Percentiles rank a stretch among this genome's conserved stretches.
These are phyloP conservation scores for Cryptococcus floricola DNA, from an alignment of 1,284 basidiomycete species.

Conservation along the genomic window DNA sequence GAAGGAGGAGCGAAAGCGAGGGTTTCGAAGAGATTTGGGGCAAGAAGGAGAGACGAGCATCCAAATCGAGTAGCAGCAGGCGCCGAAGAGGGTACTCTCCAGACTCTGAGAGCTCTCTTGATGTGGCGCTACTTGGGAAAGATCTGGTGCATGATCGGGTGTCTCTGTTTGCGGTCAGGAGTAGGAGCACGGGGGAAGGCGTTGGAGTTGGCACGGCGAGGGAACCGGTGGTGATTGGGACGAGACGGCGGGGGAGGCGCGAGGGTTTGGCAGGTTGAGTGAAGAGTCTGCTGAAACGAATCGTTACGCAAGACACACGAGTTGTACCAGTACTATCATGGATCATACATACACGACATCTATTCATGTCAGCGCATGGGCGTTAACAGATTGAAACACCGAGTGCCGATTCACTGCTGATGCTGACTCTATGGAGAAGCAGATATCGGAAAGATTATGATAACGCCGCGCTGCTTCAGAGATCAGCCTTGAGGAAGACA, in stretches of 20 bases:
- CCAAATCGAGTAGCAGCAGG: not conserved
- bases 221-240: conserved; percentile 24
- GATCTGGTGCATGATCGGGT: not conserved
- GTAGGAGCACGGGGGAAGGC: conserved; percentile 1
- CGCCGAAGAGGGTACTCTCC: not conserved
- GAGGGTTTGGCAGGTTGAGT: not conserved
- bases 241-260: conserved; percentile 14
- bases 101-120: not conserved
- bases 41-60: not conserved
- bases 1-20: not conserved
- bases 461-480: no score
- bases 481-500: no score
- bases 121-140: not conserved
- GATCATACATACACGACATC: no score
- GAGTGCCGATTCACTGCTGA: no score
- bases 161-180: not conserved
- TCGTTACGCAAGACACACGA: no score
- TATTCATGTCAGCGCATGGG: no score
- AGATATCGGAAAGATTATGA: no score
- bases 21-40: not conserved
- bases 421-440: no score
- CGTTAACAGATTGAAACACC: no score
- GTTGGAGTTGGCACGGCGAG: conserved; percentile 13
- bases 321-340: no score
- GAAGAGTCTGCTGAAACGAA: not conserved